Conservation (phyloP, 1,284 basidiomycete species). For the Pseudozyma sp. region DNA sequence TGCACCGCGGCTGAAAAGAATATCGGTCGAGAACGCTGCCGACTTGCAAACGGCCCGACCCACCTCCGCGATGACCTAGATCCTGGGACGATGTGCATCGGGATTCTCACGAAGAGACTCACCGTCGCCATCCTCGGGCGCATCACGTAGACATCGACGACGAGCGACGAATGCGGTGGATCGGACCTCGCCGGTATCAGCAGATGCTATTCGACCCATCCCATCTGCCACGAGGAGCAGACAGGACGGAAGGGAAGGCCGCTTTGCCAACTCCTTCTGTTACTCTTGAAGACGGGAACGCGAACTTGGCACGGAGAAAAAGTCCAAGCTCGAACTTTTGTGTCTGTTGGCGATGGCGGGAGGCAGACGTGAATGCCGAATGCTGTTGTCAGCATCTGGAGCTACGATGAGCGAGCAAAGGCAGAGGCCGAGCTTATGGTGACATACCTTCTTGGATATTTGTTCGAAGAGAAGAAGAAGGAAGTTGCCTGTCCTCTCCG, state of each 20-base stretch:
- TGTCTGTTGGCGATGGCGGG: constrained; percentile 31
- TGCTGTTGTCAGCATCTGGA: constrained; percentile 2
- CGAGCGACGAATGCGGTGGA: constrained; percentile 34
- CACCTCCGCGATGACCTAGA: constrained; percentile 46
- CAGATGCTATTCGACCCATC: constrained; percentile 38
- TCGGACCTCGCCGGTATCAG: constrained; percentile 47
- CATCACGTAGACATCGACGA: constrained; percentile 25
- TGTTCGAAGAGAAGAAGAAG: constrained; percentile 52
- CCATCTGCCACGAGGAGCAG: constrained; percentile 35
- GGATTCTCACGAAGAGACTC: constrained; percentile 54
- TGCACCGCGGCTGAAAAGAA: constrained; percentile 1
- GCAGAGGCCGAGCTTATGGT: constrained; percentile 6
- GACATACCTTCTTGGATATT: constrained; percentile 57
- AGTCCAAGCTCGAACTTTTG: constrained; percentile 59
- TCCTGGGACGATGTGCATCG: constrained; percentile 52
- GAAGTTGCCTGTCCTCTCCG: not conserved
- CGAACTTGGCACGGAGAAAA: constrained; percentile 57
- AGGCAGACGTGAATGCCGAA: not conserved
- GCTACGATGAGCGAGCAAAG: not conserved
- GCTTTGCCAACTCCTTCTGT: constrained; percentile 30
- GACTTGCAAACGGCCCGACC: constrained; percentile 51
- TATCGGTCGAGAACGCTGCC: constrained; percentile 54
- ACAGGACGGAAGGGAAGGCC: constrained; percentile 32
- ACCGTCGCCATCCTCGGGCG: constrained; percentile 47
- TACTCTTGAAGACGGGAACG: constrained; percentile 61